Evolutionary conservation across 768 basidiomycete species (phyloP), one percentile per base, ranked within the genome.

Genomic region (Podaxis sp.): DNA sequence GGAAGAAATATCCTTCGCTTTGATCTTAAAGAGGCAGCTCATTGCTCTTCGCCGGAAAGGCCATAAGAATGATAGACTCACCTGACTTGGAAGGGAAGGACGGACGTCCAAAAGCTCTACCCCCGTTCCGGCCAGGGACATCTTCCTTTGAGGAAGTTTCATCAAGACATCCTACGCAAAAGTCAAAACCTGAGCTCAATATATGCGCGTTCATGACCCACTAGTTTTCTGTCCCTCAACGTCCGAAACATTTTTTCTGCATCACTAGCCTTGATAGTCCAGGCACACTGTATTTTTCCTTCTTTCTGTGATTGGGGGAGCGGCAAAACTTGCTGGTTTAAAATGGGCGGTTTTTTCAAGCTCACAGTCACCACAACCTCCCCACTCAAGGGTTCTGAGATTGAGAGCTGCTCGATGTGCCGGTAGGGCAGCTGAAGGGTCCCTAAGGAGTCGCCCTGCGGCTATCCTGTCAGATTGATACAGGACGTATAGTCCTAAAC

Each of bases 381-480:
- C 3, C 46, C 68, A 59, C 66, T 69, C 37, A 48, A 65, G 60
- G 62, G 71, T n/a, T 40, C 50, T 24, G 70, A 69, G 51, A 73
- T 65, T 26, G 66, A 67, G 12, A 73, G 56, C 6, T 53, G 63
- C 36, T 67, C 62, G 22, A 83, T 63, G 20, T 69, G 73, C 0
- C 68, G 41, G 68, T 82, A 87, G 3, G 74, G 72, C 2, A 84
- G 71, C 56, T 79, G 76, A 22, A 88, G 71, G 3, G 83, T 84
- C 44, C 88, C 87, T 49, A 82, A 77, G 49, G 74, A 69, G 62
- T 82, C 84, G 17, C 77, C 81, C 86, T 81, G 56, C n/a, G 36
- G 12, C 57, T 20, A 51, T 51, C 12, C 12, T 11, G 11, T 56
- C 12, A 22, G 57, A 46, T 62, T 40, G 69, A 61, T 10, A 46